Percentiles rank a stretch among this genome's conserved stretches.
Conservation (phyloP, 2,329 filamentous ascomycete species). For the Diplodia scrobiculata region DNA sequence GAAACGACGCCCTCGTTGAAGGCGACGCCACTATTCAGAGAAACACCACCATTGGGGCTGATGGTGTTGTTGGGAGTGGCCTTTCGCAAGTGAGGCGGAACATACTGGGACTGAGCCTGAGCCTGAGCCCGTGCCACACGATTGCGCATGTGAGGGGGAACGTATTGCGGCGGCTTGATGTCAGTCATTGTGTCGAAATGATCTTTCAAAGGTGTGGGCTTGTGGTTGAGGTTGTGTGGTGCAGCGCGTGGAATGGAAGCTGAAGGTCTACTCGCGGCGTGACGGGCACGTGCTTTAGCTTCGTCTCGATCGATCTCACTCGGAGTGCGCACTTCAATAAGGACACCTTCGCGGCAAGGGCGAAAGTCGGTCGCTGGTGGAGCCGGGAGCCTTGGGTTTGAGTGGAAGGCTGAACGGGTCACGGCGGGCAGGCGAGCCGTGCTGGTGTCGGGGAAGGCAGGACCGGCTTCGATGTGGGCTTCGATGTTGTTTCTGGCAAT, state of each 20-base stretch:
- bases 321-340: neutral
- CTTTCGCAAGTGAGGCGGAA: slow-evolving; percentile 13
- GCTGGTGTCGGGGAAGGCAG: neutral
- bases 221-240: neutral
- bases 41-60: neutral
- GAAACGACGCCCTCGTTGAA: neutral
- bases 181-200: neutral
- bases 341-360: neutral
- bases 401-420: neutral
- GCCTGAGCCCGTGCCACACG: neutral
- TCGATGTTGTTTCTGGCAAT: neutral
- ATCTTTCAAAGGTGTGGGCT: neutral
- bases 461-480: neutral
- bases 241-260: too few species aligned
- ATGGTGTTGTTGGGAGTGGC: neutral
- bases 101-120: neutral
- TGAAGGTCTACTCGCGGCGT: neutral
- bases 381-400: neutral
- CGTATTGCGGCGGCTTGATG: neutral
- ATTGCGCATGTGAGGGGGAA: slow-evolving; percentile 4
- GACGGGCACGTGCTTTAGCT: neutral
- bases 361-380: neutral
- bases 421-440: too few species aligned
- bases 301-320: slow-evolving; percentile 8
- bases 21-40: neutral